Percentiles rank a stretch among this genome's conserved stretches.
Conservation (phyloP, 164 flowering plant species). For the grape (Vitis vinifera) region ASM3070453v1 NC_081813.1:16971501-16972000, state of each 20-base stretch:
- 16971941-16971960: too few species aligned
- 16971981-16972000: too few species aligned
- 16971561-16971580: constrained; percentile 46
- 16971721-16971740: too few species aligned
- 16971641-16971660: constrained; percentile 55
- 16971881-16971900: constrained; percentile 84
- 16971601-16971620: constrained; percentile 49
- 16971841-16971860: constrained; percentile 79
- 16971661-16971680: constrained; percentile 58
- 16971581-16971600: constrained; percentile 42
- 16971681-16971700: neutral
- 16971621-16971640: constrained; percentile 58
- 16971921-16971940: constrained; percentile 41
- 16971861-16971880: constrained; percentile 89
- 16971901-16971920: constrained; percentile 88
- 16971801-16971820: constrained; percentile 73
- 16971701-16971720: too few species aligned
- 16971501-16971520: too few species aligned
- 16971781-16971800: constrained; percentile 27
- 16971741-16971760: too few species aligned
- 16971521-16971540: constrained; percentile 17
- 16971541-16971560: constrained; percentile 51
- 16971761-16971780: too few species aligned
- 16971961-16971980: too few species aligned
- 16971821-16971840: constrained; percentile 87